These are phyloP conservation scores for Aspergillus sp. DNA, from an alignment of 2,329 filamentous ascomycete species.

Conservation along the genomic window DNA sequence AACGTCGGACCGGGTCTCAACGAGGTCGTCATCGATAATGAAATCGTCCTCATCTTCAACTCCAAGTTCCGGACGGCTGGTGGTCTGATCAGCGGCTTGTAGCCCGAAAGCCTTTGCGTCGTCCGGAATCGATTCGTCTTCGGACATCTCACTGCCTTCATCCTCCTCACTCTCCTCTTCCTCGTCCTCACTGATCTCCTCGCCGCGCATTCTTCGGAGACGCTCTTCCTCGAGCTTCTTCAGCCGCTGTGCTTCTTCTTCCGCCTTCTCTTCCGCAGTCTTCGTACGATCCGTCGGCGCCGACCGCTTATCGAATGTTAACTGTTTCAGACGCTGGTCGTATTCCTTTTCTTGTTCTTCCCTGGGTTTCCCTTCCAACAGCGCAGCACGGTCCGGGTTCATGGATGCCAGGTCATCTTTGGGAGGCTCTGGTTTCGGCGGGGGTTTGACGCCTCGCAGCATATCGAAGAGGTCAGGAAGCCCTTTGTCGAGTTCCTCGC, in stretches of 20 bases:
- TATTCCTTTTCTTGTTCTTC: conserved; percentile 79
- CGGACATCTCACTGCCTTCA: conserved; percentile 41
- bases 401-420: conserved; percentile 51
- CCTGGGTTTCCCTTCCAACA: conserved; percentile 61
- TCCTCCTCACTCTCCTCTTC: conserved; percentile 56
- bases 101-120: conserved; percentile 64
- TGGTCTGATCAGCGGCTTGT: conserved; percentile 42
- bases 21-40: conserved; percentile 80
- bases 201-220: conserved; percentile 81
- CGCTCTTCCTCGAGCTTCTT: conserved; percentile 81
- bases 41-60: conserved; percentile 96
- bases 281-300: conserved; percentile 85
- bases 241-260: conserved; percentile 73
- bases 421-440: conserved; percentile 50
- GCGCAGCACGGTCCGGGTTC: conserved; percentile 62
- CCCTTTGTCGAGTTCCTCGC: conserved; percentile 80
- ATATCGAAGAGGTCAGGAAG: conserved; percentile 73
- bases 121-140: conserved; percentile 50
- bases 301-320: conserved; percentile 81
- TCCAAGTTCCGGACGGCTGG: conserved; percentile 52
- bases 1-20: conserved; percentile 71
- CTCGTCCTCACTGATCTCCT: conserved; percentile 62
- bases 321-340: conserved; percentile 75
- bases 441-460: conserved; percentile 58
- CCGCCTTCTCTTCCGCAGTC: conserved; percentile 81